These are phyloP conservation scores for Phtheirospermum japonicum DNA, from an alignment of 257 asterid species.

Conservation along the genomic window DNA sequence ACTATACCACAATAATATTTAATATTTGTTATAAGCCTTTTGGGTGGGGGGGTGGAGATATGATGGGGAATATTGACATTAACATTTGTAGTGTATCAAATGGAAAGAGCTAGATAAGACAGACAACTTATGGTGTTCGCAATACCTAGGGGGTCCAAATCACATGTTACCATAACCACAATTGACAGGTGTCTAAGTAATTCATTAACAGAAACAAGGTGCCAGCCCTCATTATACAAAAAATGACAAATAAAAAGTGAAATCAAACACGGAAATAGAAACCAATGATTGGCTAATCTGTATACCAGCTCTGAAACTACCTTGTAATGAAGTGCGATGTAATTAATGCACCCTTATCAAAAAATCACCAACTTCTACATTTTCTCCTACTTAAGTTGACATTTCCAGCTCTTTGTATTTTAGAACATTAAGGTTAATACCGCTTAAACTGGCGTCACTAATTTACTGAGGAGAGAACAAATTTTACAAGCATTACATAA, in stretches of 20 bases:
- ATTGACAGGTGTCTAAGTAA: slow-evolving; percentile 4
- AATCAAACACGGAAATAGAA: slow-evolving; percentile 5
- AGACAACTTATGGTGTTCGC: background rate
- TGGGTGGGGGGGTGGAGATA: background rate
- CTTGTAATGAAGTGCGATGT: slow-evolving; percentile 4
- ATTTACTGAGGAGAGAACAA: slow-evolving; percentile 1
- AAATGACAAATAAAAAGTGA: background rate
- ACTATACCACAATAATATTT: background rate
- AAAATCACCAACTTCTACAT: slow-evolving; percentile 1
- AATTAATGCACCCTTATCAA: slow-evolving; percentile 5
- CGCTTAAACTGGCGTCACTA: slow-evolving; percentile 1
- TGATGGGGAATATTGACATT: background rate
- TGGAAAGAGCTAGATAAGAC: slow-evolving; percentile 5
- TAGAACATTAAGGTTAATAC: background rate
- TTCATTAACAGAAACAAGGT: slow-evolving; percentile 1
- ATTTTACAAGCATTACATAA: slow-evolving; percentile 1
- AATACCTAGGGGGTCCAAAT: background rate
- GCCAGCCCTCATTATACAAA: background rate
- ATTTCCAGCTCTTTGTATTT: background rate
- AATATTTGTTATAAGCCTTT: background rate
- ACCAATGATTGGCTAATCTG: background rate
- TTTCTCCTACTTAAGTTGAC: background rate
- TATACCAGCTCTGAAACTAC: slow-evolving; percentile 8
- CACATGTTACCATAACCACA: slow-evolving; percentile 3
- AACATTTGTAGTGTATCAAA: background rate